Percentiles rank a stretch among this genome's conserved stretches.
phyloP scores from a whole-genome alignment of 495 filamentous ascomycete species.

The Pyrenula massariospora region DNA sequence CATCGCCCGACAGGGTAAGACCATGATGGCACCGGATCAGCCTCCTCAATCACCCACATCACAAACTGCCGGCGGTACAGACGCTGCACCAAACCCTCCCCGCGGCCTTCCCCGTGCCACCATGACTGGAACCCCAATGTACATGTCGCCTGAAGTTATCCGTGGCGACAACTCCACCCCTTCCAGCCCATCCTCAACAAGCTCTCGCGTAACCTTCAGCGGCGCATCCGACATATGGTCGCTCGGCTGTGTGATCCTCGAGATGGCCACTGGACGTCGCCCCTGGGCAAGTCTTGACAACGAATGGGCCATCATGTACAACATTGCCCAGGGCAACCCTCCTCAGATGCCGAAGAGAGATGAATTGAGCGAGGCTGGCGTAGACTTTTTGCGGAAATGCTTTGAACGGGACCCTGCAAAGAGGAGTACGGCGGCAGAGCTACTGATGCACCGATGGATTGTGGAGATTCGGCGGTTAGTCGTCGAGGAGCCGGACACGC shows the following conservation, averaged over 20 bases:
- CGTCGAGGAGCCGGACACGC: conserved; percentile 39
- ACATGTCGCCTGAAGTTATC: conserved; percentile 99
- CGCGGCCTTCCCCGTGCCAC: conserved; percentile 64
- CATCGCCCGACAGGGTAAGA: conserved; percentile 88
- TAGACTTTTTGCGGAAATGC: conserved; percentile 80
- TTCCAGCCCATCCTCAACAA: neutral
- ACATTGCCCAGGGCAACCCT: conserved; percentile 92
- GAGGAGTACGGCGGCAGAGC: conserved; percentile 71
- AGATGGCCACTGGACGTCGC: conserved; percentile 92
- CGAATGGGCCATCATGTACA: conserved; percentile 99
- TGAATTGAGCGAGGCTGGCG: conserved; percentile 71
- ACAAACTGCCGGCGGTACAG: conserved; percentile 12
- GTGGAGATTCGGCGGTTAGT: conserved; percentile 51
- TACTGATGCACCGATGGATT: conserved; percentile 96
- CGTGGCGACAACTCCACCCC: conserved; percentile 55
- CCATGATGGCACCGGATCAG: conserved; percentile 51
- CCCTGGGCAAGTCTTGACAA: conserved; percentile 98
- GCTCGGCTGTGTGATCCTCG: conserved; percentile 88
- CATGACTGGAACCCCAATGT: conserved; percentile 98
- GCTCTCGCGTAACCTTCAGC: conserved; percentile 36
- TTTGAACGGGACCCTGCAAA: conserved; percentile 77
- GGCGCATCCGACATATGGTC: conserved; percentile 98
- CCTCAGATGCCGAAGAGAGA: conserved; percentile 72
- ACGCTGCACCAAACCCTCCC: conserved; percentile 18
- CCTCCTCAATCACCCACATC: conserved; percentile 25